Percentiles rank a stretch among this genome's conserved stretches.
Conservation (phyloP, 2,329 filamentous ascomycete genomes). For the Fusarium mexicanum region DNA sequence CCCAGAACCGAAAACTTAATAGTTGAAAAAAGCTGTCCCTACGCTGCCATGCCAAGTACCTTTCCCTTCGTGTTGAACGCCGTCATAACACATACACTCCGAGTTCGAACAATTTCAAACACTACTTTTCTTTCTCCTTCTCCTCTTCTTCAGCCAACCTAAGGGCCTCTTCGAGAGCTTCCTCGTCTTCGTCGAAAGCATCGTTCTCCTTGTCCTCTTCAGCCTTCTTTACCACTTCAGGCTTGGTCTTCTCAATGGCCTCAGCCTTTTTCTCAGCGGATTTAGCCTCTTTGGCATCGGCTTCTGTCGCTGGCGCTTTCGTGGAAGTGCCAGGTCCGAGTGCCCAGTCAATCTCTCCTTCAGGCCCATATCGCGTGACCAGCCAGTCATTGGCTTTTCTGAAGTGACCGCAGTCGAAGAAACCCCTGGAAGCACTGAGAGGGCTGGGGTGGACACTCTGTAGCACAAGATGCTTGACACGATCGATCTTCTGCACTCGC, state of each 20-base stretch:
- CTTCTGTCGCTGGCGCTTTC: constrained; percentile 40
- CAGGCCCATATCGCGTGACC: constrained; percentile 77
- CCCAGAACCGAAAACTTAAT: constrained; percentile 2
- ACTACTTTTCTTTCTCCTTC: constrained; percentile 31
- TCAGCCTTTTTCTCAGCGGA: constrained; percentile 41
- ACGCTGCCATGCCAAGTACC: constrained; percentile 4
- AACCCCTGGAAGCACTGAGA: constrained; percentile 84
- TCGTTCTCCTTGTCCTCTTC: constrained; percentile 43
- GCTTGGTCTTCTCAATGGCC: constrained; percentile 35
- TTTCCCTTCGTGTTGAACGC: constrained; percentile 27
- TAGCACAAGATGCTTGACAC: constrained; percentile 80
- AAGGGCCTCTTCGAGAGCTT: constrained; percentile 50
- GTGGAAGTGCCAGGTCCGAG: constrained; percentile 53
- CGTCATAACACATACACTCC: constrained; percentile 25
- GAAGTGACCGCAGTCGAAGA: constrained; percentile 86
- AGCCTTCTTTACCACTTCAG: constrained; percentile 19
- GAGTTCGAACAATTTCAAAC: background rate
- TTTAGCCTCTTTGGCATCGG: constrained; percentile 36
- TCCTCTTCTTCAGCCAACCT: constrained; percentile 45
- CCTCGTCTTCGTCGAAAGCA: constrained; percentile 48
- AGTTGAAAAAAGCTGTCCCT: constrained; percentile 12
- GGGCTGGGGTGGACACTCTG: constrained; percentile 92
- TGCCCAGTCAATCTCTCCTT: constrained; percentile 87
- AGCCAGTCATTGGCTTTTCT: constrained; percentile 88
- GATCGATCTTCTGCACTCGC: constrained; percentile 78